phyloP scores from a whole-genome alignment of 129 eudicot species.

The Flaveria linearis region DNA sequence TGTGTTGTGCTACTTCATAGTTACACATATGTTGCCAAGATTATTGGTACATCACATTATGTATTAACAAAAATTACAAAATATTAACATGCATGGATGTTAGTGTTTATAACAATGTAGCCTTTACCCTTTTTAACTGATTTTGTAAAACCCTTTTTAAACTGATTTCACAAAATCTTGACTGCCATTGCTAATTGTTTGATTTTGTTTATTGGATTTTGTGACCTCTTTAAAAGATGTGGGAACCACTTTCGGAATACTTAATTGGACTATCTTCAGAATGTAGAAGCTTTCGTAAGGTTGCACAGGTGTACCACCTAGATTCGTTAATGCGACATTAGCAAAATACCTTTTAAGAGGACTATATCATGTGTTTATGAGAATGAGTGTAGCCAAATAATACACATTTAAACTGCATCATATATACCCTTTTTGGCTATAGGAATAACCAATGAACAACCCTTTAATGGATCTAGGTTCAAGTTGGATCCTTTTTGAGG shows the following conservation, averaged over 20 bases:
- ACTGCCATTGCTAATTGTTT: not conserved
- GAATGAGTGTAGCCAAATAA: not conserved
- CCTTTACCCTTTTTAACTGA: not conserved
- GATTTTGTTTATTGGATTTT: not conserved
- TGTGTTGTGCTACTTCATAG: not conserved
- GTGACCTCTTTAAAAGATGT: not conserved
- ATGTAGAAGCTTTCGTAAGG: not conserved
- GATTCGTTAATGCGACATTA: not conserved
- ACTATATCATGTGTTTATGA: not conserved
- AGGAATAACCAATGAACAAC: not conserved
- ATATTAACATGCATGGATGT: slow-evolving; percentile 13
- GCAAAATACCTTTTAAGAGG: not conserved
- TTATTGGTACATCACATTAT: not conserved
- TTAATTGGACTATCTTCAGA: not conserved
- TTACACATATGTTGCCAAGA: not conserved
- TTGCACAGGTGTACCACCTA: not conserved
- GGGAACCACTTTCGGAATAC: not conserved
- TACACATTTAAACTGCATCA: not conserved
- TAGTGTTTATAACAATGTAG: not conserved
- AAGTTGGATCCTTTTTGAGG: not conserved
- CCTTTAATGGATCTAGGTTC: not conserved
- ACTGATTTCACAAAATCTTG: not conserved
- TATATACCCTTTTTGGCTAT: not conserved
- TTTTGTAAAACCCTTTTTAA: not conserved
- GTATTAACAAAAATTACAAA: not conserved